Conservation (phyloP, 2,329 filamentous ascomycete species). For the Akanthomyces dipterigenus region DNA sequence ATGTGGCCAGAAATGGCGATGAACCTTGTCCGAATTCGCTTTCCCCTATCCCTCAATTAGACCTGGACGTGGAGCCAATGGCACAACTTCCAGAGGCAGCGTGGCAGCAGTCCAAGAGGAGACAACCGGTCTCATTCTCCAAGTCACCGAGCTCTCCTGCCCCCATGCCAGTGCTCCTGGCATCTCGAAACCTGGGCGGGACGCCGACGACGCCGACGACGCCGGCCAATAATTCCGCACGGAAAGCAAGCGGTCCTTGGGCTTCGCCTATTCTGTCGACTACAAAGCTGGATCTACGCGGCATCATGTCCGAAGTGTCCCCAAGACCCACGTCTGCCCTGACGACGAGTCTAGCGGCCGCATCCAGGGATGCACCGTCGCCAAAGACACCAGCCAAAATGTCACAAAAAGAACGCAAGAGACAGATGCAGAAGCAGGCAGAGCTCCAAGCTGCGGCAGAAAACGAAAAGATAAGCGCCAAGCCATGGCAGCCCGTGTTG, state of each 20-base stretch:
- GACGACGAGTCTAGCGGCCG: conserved; percentile 48
- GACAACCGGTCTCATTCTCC: conserved; percentile 12
- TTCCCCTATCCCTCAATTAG: conserved; percentile 13
- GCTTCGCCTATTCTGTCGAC: conserved; percentile 44
- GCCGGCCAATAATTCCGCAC: not conserved
- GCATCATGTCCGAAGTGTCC: conserved; percentile 63
- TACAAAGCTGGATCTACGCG: conserved; percentile 64
- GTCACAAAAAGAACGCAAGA: conserved; percentile 90
- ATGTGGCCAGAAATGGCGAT: conserved; percentile 25
- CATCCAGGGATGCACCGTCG: conserved; percentile 30
- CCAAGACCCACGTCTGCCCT: conserved; percentile 46
- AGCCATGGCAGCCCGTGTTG: conserved; percentile 38
- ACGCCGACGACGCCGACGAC: not conserved
- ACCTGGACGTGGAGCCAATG: conserved; percentile 23
- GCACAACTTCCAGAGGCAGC: conserved; percentile 22
- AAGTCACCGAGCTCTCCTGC: not conserved
- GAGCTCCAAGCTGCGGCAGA: conserved; percentile 35
- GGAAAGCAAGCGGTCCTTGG: conserved; percentile 39
- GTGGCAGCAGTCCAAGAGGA: conserved; percentile 25
- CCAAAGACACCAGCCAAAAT: conserved; percentile 49
- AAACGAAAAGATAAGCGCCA: conserved; percentile 23
- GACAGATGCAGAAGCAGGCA: conserved; percentile 62
- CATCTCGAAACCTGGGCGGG: not conserved
- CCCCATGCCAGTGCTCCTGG: not conserved
- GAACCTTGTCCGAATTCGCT: conserved; percentile 21